These are phyloP conservation scores for Letharia columbiana DNA, from an alignment of 495 filamentous ascomycete genomes.

Conservation along the genomic window DNA sequence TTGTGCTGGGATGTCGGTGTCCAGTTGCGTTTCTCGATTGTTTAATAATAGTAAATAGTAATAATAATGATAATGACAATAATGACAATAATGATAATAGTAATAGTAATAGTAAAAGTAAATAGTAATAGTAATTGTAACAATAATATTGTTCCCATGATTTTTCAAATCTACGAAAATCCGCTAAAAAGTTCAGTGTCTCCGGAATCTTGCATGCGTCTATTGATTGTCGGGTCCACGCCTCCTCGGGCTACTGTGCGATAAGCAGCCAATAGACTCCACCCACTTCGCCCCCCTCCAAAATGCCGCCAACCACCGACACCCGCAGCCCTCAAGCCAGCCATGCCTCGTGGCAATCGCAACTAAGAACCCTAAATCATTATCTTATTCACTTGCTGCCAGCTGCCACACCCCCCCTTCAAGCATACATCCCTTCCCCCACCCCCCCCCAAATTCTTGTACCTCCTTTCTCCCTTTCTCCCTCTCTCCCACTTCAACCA, in stretches of 20 bases:
- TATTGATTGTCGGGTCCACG: background rate
- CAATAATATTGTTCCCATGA: too few species aligned
- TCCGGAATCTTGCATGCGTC: background rate
- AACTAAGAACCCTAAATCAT: constrained; percentile 2
- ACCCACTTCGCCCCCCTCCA: background rate
- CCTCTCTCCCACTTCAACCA: background rate
- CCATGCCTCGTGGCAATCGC: constrained; percentile 6
- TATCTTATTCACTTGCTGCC: background rate
- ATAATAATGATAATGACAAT: too few species aligned
- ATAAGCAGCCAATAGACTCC: background rate
- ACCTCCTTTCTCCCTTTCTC: too few species aligned
- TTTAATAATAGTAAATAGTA: too few species aligned
- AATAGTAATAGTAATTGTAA: too few species aligned
- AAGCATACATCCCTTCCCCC: background rate
- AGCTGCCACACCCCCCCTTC: background rate
- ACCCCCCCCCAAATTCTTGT: too few species aligned
- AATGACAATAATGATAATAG: too few species aligned
- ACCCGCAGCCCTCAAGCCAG: constrained; percentile 6
- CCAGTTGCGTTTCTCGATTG: too few species aligned
- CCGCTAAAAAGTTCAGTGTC: background rate
- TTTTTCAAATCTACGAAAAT: background rate
- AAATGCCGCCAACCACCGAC: background rate
- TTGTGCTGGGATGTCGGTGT: background rate
- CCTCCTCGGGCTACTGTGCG: background rate
- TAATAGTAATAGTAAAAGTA: too few species aligned